Base-by-base conservation (phyloP, 495 filamentous ascomycete genomes). In the Daldinia grandis region DNA sequence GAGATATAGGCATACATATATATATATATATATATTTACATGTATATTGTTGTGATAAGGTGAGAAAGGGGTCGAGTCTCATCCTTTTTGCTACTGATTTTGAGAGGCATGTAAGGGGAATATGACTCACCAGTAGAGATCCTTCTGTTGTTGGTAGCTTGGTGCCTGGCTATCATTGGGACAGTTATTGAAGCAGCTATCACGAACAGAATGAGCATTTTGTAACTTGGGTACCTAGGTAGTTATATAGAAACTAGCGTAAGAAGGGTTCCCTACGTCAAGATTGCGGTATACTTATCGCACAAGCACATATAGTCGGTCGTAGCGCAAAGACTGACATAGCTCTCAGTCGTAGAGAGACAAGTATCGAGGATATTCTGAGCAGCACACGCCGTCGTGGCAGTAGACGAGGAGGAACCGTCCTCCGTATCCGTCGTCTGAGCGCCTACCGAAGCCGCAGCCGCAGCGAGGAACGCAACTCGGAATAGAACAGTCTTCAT, bases 181-280 rank as follows among this genome's bases (percentile, higher is more conserved):
- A 74, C 82, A 84, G 81, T 83, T 83, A 78, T 82, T 79, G 73
- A 77, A 84, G 79, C 82, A 83, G 14, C 80, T 83, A 64, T 57
- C 6, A 25, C 4, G 37, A 31, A 31, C 27, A 49, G 19, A 21
- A 19, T 49, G n/a, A 71, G 68, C 33, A 37, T 49, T 35, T 5
- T 38, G 1, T 12, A 24, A 17, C 14, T 42, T 14, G n/a, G 7
- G 0, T 38, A 5, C 9, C 68, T 38, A 14, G 37, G n/a, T n/a
- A 10, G 33, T 5, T 35, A 14, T 35, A 14, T 35, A 35, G 54
- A 57, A 21, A 17, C 28, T 37, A 6, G 42, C 42, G 54, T 28
- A 38, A 24, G 30, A 15, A 24, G 35, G 33, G 30, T 0, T 21
- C 49, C 74, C 54, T 75, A 84, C 81, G 78, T 81, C 58, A 83